Evolutionary conservation across 1,139 yeast genomes (phyloP), one percentile per base, ranked within the genome.

Genomic region (Lodderomyces elongisporus): DNA sequence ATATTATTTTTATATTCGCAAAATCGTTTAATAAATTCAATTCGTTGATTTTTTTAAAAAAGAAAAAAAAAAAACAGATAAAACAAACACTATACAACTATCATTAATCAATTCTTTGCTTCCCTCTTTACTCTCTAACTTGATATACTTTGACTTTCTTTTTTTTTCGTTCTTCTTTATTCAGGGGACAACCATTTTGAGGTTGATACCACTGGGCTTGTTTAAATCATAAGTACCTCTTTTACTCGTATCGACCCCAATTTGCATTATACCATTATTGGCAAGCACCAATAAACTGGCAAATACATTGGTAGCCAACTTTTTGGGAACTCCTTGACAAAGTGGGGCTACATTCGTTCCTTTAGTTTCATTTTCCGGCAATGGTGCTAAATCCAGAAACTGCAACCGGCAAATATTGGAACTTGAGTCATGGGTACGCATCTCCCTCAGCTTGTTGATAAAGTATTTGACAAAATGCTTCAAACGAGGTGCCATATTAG

Each of bases 181-280:
- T n/a, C n/a, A n/a, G n/a, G n/a, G n/a, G n/a, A 65, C 40, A 62
- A 64, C 47, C 70, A 65, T 42, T 69, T 60, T 38, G 63, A 58
- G 16, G 20, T 27, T 27, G 29, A 29, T 23, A 27, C 27, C 18
- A 35, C 25, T 21, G 37, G 34, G 12, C 33, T 30, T n/a, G 24
- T 17, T 10, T 13, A 13, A 24, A 13, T 10, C 7, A 10, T 8
- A 10, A 20, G 22, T 20, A 20, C 10, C 22, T 20, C 22, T 20
- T 20, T 20, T 20, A 20, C 10, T 20, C 17, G 14, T 5, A 7
- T 26, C 7, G 6, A n/a, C 6, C 13, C 12, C 17, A 12, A 30
- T 24, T 15, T 13, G 8, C n/a, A 23, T 14, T 5, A 30, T 16
- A n/a, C 16, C 18, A 13, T 25, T 30, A 6, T 64, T 56, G 0